phyloP scores from a whole-genome alignment of 805 yeast species.

The Candida ortonii region DNA sequence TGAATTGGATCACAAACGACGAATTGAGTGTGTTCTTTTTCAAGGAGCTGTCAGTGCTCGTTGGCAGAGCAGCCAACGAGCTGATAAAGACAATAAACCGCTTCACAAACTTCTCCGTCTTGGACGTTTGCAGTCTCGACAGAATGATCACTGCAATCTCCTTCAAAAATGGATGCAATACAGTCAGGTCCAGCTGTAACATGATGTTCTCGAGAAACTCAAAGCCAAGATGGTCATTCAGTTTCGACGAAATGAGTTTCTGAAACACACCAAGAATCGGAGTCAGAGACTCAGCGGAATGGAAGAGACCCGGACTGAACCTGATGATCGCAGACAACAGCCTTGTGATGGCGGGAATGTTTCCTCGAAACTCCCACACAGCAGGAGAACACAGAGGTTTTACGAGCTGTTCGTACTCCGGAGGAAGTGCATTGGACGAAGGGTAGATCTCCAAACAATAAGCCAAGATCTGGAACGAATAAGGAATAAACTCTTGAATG shows the following conservation, averaged over 20 bases:
- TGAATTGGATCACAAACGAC: constrained; percentile 54
- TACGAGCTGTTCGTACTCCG: constrained; percentile 59
- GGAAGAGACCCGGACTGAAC: constrained; percentile 43
- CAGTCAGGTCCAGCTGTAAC: constrained; percentile 47
- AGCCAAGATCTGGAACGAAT: constrained; percentile 86
- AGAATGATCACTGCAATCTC: constrained; percentile 75
- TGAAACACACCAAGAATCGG: constrained; percentile 97
- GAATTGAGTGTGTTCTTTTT: constrained; percentile 28
- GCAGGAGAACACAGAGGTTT: constrained; percentile 85
- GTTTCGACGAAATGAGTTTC: constrained; percentile 79
- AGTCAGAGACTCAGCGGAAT: constrained; percentile 42
- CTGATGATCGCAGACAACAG: constrained; percentile 64
- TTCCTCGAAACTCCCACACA: constrained; percentile 92
- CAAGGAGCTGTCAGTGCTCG: constrained; percentile 23
- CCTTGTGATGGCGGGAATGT: constrained; percentile 88
- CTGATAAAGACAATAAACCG: constrained; percentile 64
- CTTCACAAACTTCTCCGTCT: constrained; percentile 78
- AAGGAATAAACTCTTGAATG: constrained; percentile 92
- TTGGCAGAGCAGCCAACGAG: constrained; percentile 25
- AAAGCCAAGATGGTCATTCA: constrained; percentile 78
- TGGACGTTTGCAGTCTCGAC: constrained; percentile 74
- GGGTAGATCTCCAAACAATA: constrained; percentile 67
- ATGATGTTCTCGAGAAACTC: constrained; percentile 76
- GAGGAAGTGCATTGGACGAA: constrained; percentile 50
- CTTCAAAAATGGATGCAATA: constrained; percentile 53